Evolutionary conservation across 1,139 yeast species (phyloP).

Genomic region (Suhomyces choctaworum): DNA sequence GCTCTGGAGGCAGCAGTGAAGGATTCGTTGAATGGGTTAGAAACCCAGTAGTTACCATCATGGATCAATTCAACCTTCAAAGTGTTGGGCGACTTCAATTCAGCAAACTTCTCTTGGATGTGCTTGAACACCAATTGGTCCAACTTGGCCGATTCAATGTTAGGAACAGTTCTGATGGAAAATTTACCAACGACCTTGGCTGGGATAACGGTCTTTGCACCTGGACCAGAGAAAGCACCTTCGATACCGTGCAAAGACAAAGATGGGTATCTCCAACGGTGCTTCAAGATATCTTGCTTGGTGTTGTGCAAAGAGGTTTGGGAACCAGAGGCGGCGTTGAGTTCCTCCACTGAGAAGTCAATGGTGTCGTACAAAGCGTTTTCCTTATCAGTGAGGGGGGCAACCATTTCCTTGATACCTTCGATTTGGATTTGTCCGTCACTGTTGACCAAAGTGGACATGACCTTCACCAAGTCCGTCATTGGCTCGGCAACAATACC

Average conservation of each 20-base stretch:
- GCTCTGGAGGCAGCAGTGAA: slow-evolving; percentile 95
- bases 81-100: slow-evolving; percentile 74
- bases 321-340: slow-evolving; percentile 87
- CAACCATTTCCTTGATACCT: slow-evolving; percentile 91
- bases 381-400: slow-evolving; percentile 84
- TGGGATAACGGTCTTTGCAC: slow-evolving; percentile 98
- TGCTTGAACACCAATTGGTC: slow-evolving; percentile 75
- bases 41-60: slow-evolving; percentile 95
- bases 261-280: slow-evolving; percentile 98
- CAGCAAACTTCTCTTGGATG: slow-evolving; percentile 62
- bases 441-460: slow-evolving; percentile 74
- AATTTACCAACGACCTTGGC: slow-evolving; percentile 92
- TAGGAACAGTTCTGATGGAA: slow-evolving; percentile 95
- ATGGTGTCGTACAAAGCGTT: slow-evolving; percentile 76
- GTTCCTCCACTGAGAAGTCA: slow-evolving; percentile 80
- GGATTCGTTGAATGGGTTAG: slow-evolving; percentile 89
- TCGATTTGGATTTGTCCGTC: slow-evolving; percentile 83
- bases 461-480: slow-evolving; percentile 82
- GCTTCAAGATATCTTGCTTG: slow-evolving; percentile 87
- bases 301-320: slow-evolving; percentile 73
- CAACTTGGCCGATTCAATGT: slow-evolving; percentile 78
- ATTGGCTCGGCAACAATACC: slow-evolving; percentile 97
- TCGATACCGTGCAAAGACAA: slow-evolving; percentile 94
- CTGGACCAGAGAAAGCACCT: slow-evolving; percentile 93
- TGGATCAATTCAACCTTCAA: slow-evolving; percentile 76